These are phyloP conservation scores for Anisogramma anomala DNA, from an alignment of 2,329 filamentous ascomycete genomes.

Conservation along the genomic window DNA sequence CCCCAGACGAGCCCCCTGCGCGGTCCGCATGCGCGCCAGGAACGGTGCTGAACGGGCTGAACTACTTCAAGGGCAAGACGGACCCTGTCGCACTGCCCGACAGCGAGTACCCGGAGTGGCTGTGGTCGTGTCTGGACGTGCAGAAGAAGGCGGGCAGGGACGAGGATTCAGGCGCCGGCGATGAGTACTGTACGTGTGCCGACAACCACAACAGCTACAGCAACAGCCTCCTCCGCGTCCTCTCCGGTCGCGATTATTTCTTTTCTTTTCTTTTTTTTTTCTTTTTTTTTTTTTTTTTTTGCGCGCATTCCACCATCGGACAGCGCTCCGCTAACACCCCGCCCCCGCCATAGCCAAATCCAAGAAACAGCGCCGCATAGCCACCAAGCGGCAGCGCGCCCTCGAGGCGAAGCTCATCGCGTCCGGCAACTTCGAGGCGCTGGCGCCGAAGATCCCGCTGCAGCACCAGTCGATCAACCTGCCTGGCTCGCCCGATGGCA, in stretches of 20 bases:
- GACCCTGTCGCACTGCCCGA: slow-evolving; percentile 67
- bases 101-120: slow-evolving; percentile 66
- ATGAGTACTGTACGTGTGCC: slow-evolving; percentile 62
- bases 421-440: slow-evolving; percentile 52
- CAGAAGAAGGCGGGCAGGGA: slow-evolving; percentile 41
- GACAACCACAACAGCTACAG: too few relatives aligned
- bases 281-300: too few relatives aligned
- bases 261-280: too few relatives aligned
- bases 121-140: slow-evolving; percentile 61
- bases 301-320: too few relatives aligned
- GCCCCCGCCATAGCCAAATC: slow-evolving; percentile 53
- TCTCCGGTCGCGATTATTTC: background rate
- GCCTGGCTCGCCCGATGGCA: slow-evolving; percentile 36
- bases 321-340: too few relatives aligned
- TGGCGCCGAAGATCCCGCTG: slow-evolving; percentile 59
- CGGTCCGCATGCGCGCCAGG: slow-evolving; percentile 52
- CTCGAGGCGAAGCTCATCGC: slow-evolving; percentile 49
- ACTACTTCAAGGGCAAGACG: slow-evolving; percentile 60
- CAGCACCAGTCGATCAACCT: slow-evolving; percentile 71
- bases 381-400: slow-evolving; percentile 50
- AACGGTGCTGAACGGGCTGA: slow-evolving; percentile 60
- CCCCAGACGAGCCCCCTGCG: slow-evolving; percentile 14
- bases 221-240: too few relatives aligned
- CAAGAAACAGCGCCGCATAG: slow-evolving; percentile 65
- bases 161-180: slow-evolving; percentile 47